Evolutionary conservation across 192 early-diverging fungal genomes (phyloP), one percentile per base, ranked within the genome.

Genomic region (Coemansia sp.): DNA sequence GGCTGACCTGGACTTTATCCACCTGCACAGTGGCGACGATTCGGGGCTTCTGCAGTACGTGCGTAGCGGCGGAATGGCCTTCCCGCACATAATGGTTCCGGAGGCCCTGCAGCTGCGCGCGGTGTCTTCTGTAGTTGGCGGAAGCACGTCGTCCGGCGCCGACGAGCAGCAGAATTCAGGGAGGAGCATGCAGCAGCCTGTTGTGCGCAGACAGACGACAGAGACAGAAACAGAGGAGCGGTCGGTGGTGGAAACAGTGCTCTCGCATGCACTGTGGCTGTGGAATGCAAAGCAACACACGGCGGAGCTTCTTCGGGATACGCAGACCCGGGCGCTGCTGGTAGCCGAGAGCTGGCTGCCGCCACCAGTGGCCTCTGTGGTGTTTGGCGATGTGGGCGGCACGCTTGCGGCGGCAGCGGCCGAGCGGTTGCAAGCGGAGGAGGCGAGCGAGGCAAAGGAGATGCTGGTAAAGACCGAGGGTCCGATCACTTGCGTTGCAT

Each of bases 401-500:
- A 69, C 75, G 1, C 59, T 41, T 3, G 57, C 75, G 1, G 70
- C 75, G 1, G 75, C 67, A 20, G 50, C 36, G n/a, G 63, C 70
- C 13, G 64, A 66, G 19, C 55, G 58, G 23, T 17, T 57, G 28
- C 62, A 72, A 36, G 55, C 41, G 4, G 65, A 55, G 20, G 56
- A 69, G 31, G 70, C 66, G 5, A 70, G 66, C 28, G 64, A 58
- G 19, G 53, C 63, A 20, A 64, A 41, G n/a, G 65, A 31, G 34
- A 79, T 79, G 70, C 59, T 79, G 38, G 55, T 67, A 10, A 72
- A 65, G 48, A 64, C 67, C 4, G 70, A 79, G 17, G 75, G 75
- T 6, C 75, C 75, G 2, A 59, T 91, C 50, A 72, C 70, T 31
- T 81, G 76, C n/a, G 65, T 92, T 4, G 89, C 89, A 0, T 94